Evolutionary conservation across 2,329 filamentous ascomycete species (phyloP).

Genomic region (Aspergillus flavus): DNA sequence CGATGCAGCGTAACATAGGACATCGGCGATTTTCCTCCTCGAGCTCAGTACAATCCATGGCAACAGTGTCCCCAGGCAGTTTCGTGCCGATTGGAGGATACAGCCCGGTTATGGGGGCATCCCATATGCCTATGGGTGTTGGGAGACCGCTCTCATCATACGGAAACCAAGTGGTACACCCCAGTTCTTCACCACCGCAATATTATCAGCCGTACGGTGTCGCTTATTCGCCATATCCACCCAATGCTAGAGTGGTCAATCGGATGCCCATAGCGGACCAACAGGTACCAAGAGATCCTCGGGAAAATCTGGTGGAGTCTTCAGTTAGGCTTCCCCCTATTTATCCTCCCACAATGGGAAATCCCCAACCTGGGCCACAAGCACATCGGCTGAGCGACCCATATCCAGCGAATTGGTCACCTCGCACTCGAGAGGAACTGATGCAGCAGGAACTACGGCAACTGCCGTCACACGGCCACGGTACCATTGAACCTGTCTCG

Average conservation of each 20-base stretch:
- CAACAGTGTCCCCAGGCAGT: slow-evolving; percentile 27
- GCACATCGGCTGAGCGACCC: slow-evolving; percentile 38
- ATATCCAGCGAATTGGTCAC: slow-evolving; percentile 32
- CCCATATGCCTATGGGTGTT: slow-evolving; percentile 23
- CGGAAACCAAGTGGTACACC: slow-evolving; percentile 29
- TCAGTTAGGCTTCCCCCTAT: slow-evolving; percentile 42
- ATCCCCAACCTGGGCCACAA: slow-evolving; percentile 22
- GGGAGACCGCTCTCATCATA: slow-evolving; percentile 34
- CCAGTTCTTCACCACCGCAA: slow-evolving; percentile 36
- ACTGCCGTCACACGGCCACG: slow-evolving; percentile 25
- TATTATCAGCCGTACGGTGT: slow-evolving; percentile 31
- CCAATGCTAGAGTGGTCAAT: slow-evolving; percentile 25
- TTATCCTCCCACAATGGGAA: slow-evolving; percentile 33
- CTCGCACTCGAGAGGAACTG: slow-evolving; percentile 26
- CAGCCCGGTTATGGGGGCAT: slow-evolving; percentile 27
- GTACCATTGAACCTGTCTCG: slow-evolving; percentile 31
- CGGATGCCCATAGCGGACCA: slow-evolving; percentile 31
- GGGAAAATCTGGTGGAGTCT: slow-evolving; percentile 35
- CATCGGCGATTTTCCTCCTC: slow-evolving; percentile 39
- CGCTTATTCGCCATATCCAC: slow-evolving; percentile 32
- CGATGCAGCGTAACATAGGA: slow-evolving; percentile 27
- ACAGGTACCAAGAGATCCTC: slow-evolving; percentile 27
- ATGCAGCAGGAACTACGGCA: slow-evolving; percentile 26
- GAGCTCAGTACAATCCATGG: slow-evolving; percentile 29
- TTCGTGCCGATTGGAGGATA: slow-evolving; percentile 31